These are phyloP conservation scores for Saksenaea vasiformis DNA, from an alignment of 371 early-diverging fungal genomes.

Conservation along the genomic window DNA sequence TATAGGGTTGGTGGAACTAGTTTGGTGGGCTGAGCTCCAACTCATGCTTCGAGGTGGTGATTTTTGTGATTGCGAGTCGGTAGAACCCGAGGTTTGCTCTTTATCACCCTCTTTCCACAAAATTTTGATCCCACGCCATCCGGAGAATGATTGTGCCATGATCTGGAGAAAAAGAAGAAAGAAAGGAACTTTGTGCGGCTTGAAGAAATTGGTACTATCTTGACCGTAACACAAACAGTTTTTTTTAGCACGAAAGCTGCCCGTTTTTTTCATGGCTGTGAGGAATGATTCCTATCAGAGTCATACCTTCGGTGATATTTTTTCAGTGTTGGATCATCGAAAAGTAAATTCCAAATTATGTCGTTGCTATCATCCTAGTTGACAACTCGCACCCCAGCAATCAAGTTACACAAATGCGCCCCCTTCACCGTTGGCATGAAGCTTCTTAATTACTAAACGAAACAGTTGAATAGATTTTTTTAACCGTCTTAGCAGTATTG, in stretches of 20 bases:
- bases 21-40: background rate
- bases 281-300: background rate
- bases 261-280: background rate
- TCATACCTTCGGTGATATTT: too few species aligned
- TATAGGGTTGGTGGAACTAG: background rate
- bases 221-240: background rate
- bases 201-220: background rate
- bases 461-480: background rate
- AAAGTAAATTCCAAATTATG: too few species aligned
- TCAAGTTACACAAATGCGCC: background rate
- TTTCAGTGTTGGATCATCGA: too few species aligned
- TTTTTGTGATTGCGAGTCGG: background rate
- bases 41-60: background rate
- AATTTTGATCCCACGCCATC: conserved; percentile 5
- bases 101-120: background rate
- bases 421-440: background rate
- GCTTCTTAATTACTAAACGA: background rate
- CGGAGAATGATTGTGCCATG: conserved; percentile 3
- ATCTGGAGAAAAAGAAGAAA: background rate
- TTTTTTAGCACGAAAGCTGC: background rate
- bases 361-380: background rate
- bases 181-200: background rate
- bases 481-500: background rate
- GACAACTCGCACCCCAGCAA: background rate
- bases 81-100: background rate